Percentiles rank a stretch among this genome's conserved stretches.
phyloP scores from a whole-genome alignment of 2,329 filamentous ascomycete genomes.

The Colletotrichum sublineola region DNA sequence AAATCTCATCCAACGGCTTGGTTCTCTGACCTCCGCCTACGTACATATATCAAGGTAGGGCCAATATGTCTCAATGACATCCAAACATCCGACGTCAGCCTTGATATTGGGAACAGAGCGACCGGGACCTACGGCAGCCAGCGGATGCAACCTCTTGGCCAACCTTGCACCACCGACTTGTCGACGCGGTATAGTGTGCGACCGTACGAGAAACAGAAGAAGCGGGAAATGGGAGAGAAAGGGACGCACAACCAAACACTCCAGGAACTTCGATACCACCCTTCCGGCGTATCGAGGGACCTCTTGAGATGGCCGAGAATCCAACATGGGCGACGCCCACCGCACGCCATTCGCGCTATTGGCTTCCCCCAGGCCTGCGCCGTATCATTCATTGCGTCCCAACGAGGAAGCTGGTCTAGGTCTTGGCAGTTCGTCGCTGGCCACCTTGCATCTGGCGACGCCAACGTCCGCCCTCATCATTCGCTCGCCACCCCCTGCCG shows the following conservation, averaged over 20 bases:
- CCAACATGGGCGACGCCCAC: neutral
- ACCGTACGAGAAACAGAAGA: neutral
- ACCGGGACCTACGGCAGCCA: neutral
- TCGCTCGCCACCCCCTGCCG: conserved; percentile 1
- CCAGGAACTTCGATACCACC: conserved; percentile 5
- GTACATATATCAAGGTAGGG: neutral
- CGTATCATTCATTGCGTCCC: conserved; percentile 30
- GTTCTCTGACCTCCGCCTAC: neutral
- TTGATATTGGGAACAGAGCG: neutral
- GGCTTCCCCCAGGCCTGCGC: conserved; percentile 15
- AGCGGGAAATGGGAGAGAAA: neutral
- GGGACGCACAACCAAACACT: neutral
- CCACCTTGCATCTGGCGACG: conserved; percentile 3
- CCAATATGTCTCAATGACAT: conserved; percentile 4
- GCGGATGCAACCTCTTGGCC: conserved; percentile 16
- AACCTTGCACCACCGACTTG: neutral
- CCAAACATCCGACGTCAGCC: neutral
- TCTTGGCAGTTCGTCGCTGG: conserved; percentile 26
- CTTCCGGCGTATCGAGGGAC: neutral
- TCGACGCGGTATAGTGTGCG: neutral
- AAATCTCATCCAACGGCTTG: neutral
- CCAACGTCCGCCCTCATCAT: neutral
- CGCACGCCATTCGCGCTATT: conserved; percentile 37
- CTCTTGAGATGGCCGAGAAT: conserved; percentile 29
- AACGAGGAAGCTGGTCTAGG: conserved; percentile 36